Percentiles rank a stretch among this genome's conserved stretches.
Evolutionary conservation across 805 yeast genomes (phyloP).

Genomic region (Candida namnaoensis): DNA sequence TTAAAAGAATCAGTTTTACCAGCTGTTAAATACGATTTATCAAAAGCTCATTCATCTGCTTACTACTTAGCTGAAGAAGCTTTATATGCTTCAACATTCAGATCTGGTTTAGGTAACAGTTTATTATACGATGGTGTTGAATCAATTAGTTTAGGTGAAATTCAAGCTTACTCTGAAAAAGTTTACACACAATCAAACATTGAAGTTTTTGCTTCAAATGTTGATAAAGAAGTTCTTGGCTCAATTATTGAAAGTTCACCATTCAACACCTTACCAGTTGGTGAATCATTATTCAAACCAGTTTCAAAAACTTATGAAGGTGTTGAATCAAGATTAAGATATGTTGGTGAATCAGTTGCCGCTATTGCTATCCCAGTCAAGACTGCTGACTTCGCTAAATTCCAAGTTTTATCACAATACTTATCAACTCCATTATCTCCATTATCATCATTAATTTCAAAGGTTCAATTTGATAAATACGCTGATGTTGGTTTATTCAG

Average conservation of each 20-base stretch:
- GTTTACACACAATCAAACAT: slow-evolving; percentile 67
- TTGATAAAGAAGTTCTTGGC: slow-evolving; percentile 59
- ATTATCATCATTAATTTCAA: slow-evolving; percentile 41
- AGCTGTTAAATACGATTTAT: slow-evolving; percentile 56
- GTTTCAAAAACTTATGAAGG: slow-evolving; percentile 45
- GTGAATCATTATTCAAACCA: slow-evolving; percentile 35
- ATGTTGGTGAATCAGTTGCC: slow-evolving; percentile 59
- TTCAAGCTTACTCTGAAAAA: slow-evolving; percentile 55
- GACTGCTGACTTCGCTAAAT: slow-evolving; percentile 53
- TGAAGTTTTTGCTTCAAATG: slow-evolving; percentile 66
- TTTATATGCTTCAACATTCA: slow-evolving; percentile 74
- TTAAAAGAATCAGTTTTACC: slow-evolving; percentile 76
- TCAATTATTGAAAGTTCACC: slow-evolving; percentile 60
- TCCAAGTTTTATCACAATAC: slow-evolving; percentile 63
- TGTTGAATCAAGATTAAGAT: slow-evolving; percentile 59
- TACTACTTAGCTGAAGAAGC: slow-evolving; percentile 62
- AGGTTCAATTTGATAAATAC: slow-evolving; percentile 51
- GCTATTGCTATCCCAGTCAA: slow-evolving; percentile 76
- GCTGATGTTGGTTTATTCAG: slow-evolving; percentile 77
- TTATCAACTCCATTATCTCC: slow-evolving; percentile 52
- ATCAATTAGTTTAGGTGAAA: slow-evolving; percentile 50
- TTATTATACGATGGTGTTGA: slow-evolving; percentile 62
- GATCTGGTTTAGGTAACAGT: slow-evolving; percentile 83
- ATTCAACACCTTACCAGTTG: slow-evolving; percentile 54
- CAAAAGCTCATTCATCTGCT: slow-evolving; percentile 42